These are phyloP conservation scores for Pogostemon cablin DNA, from an alignment of 257 asterid species.

Conservation along the genomic window DNA sequence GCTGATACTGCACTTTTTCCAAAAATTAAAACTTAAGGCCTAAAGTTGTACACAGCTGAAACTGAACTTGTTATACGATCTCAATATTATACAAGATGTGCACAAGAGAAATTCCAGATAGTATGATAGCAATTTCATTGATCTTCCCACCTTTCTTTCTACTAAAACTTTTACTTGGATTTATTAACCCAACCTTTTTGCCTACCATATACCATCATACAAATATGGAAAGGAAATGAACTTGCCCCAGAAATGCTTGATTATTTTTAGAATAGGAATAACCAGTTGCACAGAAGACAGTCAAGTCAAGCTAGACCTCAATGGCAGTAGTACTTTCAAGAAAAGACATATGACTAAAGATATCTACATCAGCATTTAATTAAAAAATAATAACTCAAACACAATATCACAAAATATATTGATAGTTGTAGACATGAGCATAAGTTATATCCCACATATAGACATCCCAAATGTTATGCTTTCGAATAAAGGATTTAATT, in stretches of 20 bases:
- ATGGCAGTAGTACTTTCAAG: slow-evolving; percentile 22
- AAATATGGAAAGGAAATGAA: slow-evolving; percentile 13
- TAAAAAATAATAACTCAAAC: slow-evolving; percentile 2
- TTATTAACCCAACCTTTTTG: slow-evolving; percentile 1
- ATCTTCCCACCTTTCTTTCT: slow-evolving; percentile 9
- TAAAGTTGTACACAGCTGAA: slow-evolving; percentile 3
- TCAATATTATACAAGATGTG: background rate
- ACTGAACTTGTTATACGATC: slow-evolving; percentile 2
- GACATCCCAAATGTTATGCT: too few relatives aligned
- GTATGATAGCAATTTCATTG: slow-evolving; percentile 12
- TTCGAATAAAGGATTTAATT: too few relatives aligned
- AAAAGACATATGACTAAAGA: slow-evolving; percentile 6
- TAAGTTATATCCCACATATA: slow-evolving; percentile 15
- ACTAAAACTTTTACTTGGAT: slow-evolving; percentile 23
- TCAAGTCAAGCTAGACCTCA: slow-evolving; percentile 17
- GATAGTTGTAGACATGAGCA: slow-evolving; percentile 21
- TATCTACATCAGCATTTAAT: slow-evolving; percentile 10
- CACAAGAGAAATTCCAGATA: slow-evolving; percentile 20
- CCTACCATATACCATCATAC: slow-evolving; percentile 9
- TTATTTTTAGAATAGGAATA: slow-evolving; percentile 16
- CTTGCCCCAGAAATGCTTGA: slow-evolving; percentile 14
- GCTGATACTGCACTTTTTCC: slow-evolving; percentile 77
- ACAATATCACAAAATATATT: slow-evolving; percentile 12
- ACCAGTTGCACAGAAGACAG: slow-evolving; percentile 2
- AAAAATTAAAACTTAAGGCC: background rate